These are phyloP conservation scores for Balamuthia mandrillaris DNA, from an alignment of 208 protist genomes.

Conservation along the genomic window DNA sequence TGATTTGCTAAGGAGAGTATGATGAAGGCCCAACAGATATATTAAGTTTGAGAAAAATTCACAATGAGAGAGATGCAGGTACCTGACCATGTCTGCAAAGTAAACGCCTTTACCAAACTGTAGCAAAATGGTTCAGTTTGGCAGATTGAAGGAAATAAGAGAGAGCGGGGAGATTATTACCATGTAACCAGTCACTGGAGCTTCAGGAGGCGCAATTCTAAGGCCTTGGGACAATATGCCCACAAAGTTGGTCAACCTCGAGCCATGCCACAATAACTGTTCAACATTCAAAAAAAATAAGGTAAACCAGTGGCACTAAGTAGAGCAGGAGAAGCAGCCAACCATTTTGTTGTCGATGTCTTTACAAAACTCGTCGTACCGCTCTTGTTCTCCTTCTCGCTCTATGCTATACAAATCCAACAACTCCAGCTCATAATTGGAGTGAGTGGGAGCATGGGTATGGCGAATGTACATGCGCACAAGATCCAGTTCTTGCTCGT, in stretches of 20 bases:
- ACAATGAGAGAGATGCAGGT: no score
- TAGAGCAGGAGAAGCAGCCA: neutral
- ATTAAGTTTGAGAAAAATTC: no score
- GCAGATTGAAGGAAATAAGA: no score
- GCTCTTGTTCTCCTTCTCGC: conserved; percentile 22
- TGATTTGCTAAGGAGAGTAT: no score
- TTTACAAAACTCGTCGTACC: neutral
- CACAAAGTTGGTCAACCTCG: conserved; percentile 47
- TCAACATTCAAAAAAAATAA: conserved; percentile 4
- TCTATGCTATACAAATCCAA: conserved; percentile 60
- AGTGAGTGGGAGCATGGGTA: conserved; percentile 51
- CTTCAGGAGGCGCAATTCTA: conserved; percentile 59
- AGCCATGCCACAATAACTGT: conserved; percentile 54
- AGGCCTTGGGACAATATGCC: conserved; percentile 62
- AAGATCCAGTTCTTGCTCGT: neutral
- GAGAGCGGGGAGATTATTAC: no score
- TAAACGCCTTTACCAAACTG: no score
- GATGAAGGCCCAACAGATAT: no score
- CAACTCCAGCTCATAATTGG: conserved; percentile 27
- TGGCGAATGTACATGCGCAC: conserved; percentile 47
- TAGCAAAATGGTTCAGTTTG: no score
- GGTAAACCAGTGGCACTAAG: conserved; percentile 14
- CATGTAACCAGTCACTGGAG: conserved; percentile 63
- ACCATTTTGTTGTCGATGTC: neutral
- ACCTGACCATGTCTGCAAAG: no score